phyloP scores from a whole-genome alignment of 768 basidiomycete genomes.

The Pleurotus platypus region DNA sequence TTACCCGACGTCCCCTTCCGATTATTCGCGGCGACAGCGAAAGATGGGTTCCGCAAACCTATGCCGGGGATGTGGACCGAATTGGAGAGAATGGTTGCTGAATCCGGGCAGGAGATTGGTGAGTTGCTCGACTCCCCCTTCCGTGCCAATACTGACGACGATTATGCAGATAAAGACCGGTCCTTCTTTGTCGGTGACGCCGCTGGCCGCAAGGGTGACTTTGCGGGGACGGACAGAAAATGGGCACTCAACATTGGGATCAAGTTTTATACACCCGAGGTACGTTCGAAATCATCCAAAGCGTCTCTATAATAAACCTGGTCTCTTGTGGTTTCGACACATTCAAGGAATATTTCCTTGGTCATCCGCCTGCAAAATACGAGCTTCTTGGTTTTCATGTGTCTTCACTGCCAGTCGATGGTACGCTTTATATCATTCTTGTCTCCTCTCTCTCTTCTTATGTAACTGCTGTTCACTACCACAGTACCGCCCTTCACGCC shows the following conservation, averaged over 20 bases:
- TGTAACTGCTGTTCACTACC: constrained; percentile 5
- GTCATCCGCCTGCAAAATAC: constrained; percentile 37
- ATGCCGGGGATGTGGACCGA: constrained; percentile 85
- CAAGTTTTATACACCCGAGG: constrained; percentile 83
- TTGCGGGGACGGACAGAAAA: constrained; percentile 80
- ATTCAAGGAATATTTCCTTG: constrained; percentile 75
- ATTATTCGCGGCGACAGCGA: constrained; percentile 71
- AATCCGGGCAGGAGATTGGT: constrained; percentile 67
- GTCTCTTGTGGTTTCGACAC: not conserved
- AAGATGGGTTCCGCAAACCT: constrained; percentile 81
- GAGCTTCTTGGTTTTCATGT: constrained; percentile 68
- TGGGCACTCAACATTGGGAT: constrained; percentile 78
- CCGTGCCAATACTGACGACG: not conserved
- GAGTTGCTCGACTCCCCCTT: constrained; percentile 11
- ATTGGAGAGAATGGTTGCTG: constrained; percentile 56
- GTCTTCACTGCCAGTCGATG: constrained; percentile 26
- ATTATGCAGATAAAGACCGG: constrained; percentile 47
- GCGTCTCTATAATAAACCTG: not conserved
- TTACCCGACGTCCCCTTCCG: constrained; percentile 73
- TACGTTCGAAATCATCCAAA: constrained; percentile 19
- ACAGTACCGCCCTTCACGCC: constrained; percentile 51
- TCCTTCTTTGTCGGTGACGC: constrained; percentile 91
- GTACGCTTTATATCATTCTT: constrained; percentile 7
- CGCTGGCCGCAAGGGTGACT: constrained; percentile 76
- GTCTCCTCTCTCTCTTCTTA: not conserved